Evolutionary conservation across 805 yeast genomes (phyloP).

Genomic region (Blastobotrys americana): DNA sequence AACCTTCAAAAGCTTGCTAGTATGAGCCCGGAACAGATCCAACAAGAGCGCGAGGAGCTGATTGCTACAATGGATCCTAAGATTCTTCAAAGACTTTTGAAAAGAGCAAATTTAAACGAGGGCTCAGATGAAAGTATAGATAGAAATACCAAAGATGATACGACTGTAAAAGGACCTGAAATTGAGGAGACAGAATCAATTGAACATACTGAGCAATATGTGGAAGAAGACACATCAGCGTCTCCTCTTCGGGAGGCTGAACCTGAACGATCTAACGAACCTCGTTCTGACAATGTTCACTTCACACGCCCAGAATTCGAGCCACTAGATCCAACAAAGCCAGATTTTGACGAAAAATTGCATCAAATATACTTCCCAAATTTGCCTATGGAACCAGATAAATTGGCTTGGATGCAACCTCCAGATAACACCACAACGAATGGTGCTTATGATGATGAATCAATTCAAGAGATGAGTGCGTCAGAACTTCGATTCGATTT

Average conservation of each 20-base stretch:
- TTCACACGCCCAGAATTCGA: conserved; percentile 44
- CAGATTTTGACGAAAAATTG: conserved; percentile 67
- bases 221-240: neutral
- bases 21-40: conserved; percentile 62
- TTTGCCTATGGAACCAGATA: conserved; percentile 71
- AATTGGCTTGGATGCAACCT: conserved; percentile 88
- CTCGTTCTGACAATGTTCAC: conserved; percentile 26
- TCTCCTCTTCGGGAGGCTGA: neutral
- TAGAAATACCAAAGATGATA: neutral
- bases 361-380: conserved; percentile 87
- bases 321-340: conserved; percentile 61
- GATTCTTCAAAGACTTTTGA: conserved; percentile 40
- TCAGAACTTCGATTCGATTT: conserved; percentile 82
- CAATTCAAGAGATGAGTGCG: conserved; percentile 30
- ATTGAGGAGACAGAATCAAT: neutral
- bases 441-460: conserved; percentile 34
- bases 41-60: conserved; percentile 58
- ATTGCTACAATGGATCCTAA: conserved; percentile 61
- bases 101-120: conserved; percentile 34
- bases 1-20: conserved; percentile 53
- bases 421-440: conserved; percentile 31
- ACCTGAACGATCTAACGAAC: neutral
- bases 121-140: neutral
- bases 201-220: neutral
- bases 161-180: neutral